A percentile compares a stretch with the other conserved stretches of the same genome.
These are phyloP conservation scores for Spergularia marina DNA, from an alignment of 148 eudicot genomes.

Conservation along the genomic window DNA sequence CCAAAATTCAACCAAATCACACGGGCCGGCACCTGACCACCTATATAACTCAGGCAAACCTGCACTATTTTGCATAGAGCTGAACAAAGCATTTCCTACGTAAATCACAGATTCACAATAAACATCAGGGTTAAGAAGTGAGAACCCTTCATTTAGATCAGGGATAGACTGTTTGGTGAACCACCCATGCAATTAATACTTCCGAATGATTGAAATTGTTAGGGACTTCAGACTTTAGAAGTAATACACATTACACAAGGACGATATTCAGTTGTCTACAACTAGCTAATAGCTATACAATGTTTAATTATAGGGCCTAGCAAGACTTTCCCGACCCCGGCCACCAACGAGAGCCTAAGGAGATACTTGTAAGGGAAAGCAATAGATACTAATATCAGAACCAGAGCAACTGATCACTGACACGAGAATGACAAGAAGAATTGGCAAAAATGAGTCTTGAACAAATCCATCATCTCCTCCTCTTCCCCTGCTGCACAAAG, in stretches of 20 bases:
- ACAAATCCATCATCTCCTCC: conserved; percentile 36
- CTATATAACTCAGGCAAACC: too few species aligned
- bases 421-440: conserved; percentile 1
- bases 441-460: not conserved
- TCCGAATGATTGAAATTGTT: too few species aligned
- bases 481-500: conserved; percentile 59
- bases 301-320: not conserved
- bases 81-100: too few species aligned
- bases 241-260: not conserved
- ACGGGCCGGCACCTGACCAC: too few species aligned
- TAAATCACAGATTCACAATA: too few species aligned
- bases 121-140: too few species aligned
- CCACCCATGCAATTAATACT: too few species aligned
- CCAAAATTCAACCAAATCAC: too few species aligned
- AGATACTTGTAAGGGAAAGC: not conserved
- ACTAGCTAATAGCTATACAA: not conserved
- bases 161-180: too few species aligned
- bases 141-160: too few species aligned
- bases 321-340: not conserved
- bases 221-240: not conserved
- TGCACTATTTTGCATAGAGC: too few species aligned
- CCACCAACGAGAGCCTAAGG: not conserved
- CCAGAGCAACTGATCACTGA: not conserved
- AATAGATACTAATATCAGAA: conserved; percentile 13
- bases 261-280: not conserved